Percentiles rank a stretch among this genome's conserved stretches.
phyloP scores from a whole-genome alignment of 257 asterid species.

The Haberlea rhodopensis region DNA sequence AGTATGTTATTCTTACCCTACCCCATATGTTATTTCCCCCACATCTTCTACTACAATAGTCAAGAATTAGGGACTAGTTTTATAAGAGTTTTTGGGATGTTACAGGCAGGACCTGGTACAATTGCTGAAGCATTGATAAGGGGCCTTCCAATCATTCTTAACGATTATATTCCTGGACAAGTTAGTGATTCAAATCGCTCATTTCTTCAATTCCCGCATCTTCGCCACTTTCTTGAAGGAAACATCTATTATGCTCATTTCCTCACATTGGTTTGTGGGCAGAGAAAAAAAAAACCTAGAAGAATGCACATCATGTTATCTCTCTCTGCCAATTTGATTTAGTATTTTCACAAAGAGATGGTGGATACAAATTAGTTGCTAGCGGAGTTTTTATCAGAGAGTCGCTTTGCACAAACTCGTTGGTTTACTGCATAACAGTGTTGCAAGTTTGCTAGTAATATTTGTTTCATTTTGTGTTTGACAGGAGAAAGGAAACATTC shows the following conservation, averaged over 20 bases:
- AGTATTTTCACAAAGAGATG: no score
- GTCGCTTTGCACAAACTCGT: not conserved
- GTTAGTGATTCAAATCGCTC: no score
- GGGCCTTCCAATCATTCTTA: slow-evolving; percentile 91
- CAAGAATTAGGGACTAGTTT: not conserved
- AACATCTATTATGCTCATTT: no score
- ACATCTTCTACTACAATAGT: not conserved
- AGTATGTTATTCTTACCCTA: slow-evolving; percentile 35
- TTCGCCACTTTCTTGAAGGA: no score
- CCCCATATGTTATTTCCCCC: not conserved
- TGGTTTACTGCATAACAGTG: not conserved
- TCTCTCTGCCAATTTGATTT: no score
- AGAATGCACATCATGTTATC: no score
- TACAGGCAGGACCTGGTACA: slow-evolving; percentile 98
- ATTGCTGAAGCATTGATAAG: slow-evolving; percentile 93
- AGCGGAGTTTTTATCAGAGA: not conserved
- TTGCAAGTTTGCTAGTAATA: not conserved
- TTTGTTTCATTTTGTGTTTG: not conserved
- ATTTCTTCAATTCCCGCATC: no score
- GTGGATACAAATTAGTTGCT: slow-evolving; percentile 26
- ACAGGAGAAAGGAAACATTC: slow-evolving; percentile 95
- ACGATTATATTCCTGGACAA: slow-evolving; percentile 98
- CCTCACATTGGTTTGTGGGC: no score
- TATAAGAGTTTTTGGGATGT: slow-evolving; percentile 1
- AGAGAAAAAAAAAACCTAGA: no score